These are phyloP conservation scores for Hevea brasiliensis DNA, from an alignment of 345 rosid species.

Conservation along the genomic window DNA sequence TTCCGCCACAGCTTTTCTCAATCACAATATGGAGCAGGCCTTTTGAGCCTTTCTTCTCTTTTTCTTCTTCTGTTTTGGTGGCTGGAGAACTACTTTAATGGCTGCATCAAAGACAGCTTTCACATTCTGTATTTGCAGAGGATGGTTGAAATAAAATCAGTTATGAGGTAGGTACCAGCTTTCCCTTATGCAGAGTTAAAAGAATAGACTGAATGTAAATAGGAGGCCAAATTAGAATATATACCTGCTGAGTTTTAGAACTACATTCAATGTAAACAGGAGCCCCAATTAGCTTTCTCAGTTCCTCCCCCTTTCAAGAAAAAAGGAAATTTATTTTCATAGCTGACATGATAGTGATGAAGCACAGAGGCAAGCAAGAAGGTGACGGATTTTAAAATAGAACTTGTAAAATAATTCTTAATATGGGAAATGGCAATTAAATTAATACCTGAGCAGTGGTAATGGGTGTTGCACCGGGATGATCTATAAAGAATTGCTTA, in stretches of 20 bases:
- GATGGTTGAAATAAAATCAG: conserved; percentile 8
- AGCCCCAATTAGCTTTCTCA: conserved; percentile 71
- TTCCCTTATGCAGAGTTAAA: neutral
- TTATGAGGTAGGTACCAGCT: neutral
- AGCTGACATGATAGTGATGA: neutral
- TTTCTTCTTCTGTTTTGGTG: conserved; percentile 51
- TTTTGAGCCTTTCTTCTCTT: conserved; percentile 45
- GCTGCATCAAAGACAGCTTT: conserved; percentile 60
- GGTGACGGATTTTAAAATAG: neutral
- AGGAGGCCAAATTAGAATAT: no score
- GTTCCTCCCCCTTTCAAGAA: conserved; percentile 66
- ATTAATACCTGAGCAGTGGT: conserved; percentile 63
- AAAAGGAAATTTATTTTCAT: neutral
- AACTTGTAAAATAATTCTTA: neutral
- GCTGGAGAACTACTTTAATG: conserved; percentile 56
- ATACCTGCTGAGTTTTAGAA: conserved; percentile 87
- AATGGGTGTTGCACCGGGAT: conserved; percentile 77
- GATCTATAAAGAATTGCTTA: conserved; percentile 60
- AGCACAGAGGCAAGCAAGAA: neutral
- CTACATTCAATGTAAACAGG: conserved; percentile 79
- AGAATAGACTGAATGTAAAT: neutral
- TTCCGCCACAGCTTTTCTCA: conserved; percentile 9
- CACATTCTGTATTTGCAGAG: conserved; percentile 41
- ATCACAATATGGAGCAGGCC: conserved; percentile 50
- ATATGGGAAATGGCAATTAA: conserved; percentile 7